Base-by-base conservation (phyloP, 208 protist genomes). In the Borovskyia barvae region DNA sequence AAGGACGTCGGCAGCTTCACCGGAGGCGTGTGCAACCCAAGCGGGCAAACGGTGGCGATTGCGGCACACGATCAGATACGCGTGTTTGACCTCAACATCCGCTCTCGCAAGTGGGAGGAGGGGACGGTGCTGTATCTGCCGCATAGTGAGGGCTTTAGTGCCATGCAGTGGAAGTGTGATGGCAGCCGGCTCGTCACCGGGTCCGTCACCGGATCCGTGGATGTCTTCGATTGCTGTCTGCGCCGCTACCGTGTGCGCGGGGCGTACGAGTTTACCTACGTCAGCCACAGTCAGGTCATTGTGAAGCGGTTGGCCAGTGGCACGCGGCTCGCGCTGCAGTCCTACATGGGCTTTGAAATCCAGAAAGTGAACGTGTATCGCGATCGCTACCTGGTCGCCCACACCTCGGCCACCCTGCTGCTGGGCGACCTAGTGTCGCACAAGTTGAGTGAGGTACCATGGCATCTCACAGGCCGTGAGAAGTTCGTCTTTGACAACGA, bases 251-350 rank as follows among this genome's bases (percentile, higher is more conserved):
- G 90, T 24, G 85, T 98, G 66, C 91, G 96, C 48, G 85, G 92
- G 48, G 90, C 96, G 40, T 99, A 98, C 75, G 97, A 99, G 80
- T 97, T 99, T 72, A 98, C 96, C 43, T 99, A 98, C 82, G 93
- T 98, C 15, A 95, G 88, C 64, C 80, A 96, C 60, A 95, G 87
- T 47, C 96, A 98, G 65, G 94, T 99, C 11, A 98, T 98, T 63
- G 97, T 99, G 48, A 98, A 98, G 80, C 81, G 91, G 17, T 74
- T 98, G 14, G 75, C 83, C 8, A 96, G 83, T 6, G 90, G 88
- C 32, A 89, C 85, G 8, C 80, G 90, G 39, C 94, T 97, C 30
- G 90, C 98, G 19, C 77, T 99, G 53, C 97, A 97, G 72, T 97
- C 94, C 28, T 88, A 96, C 54, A 87, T 95, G 74, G 90, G 89